A percentile compares a stretch with the other conserved stretches of the same genome.
These are phyloP conservation scores for Anthoceros angustus DNA, from an alignment of 225 moss, liverwort and hornwort genomes.

Conservation along the genomic window DNA sequence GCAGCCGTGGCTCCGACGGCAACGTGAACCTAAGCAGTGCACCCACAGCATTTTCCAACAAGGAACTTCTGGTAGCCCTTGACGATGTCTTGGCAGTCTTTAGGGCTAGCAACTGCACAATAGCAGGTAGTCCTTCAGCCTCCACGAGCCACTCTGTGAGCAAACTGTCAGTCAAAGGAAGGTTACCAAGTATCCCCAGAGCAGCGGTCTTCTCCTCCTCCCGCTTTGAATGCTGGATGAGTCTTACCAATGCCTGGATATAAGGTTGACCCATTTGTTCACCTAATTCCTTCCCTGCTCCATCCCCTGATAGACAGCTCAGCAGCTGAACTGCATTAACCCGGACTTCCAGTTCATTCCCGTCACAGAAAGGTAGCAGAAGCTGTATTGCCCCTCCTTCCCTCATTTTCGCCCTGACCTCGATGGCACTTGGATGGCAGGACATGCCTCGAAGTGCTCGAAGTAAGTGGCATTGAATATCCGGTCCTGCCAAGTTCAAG, in stretches of 20 bases:
- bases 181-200: slow-evolving; percentile 65
- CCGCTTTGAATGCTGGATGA: slow-evolving; percentile 28
- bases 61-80: slow-evolving; percentile 33
- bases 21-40: slow-evolving; percentile 71
- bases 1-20: slow-evolving; percentile 33
- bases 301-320: slow-evolving; percentile 67
- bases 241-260: slow-evolving; percentile 47
- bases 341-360: slow-evolving; percentile 40
- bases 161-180: slow-evolving; percentile 33
- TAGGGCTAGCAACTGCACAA: slow-evolving; percentile 38
- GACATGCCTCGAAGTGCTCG: slow-evolving; percentile 85
- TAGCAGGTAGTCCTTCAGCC: slow-evolving; percentile 52
- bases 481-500: slow-evolving; percentile 65
- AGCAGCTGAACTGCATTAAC: slow-evolving; percentile 65
- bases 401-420: slow-evolving; percentile 53
- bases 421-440: slow-evolving; percentile 32
- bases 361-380: slow-evolving; percentile 75
- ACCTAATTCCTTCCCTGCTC: slow-evolving; percentile 62
- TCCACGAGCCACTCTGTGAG: slow-evolving; percentile 59
- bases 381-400: slow-evolving; percentile 75
- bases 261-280: slow-evolving; percentile 52
- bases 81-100: slow-evolving; percentile 36
- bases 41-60: slow-evolving; percentile 48
- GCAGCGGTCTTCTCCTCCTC: slow-evolving; percentile 79
- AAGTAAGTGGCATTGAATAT: slow-evolving; percentile 68